Conservation (phyloP, 805 yeast species). For the Candida xyloterini region DNA sequence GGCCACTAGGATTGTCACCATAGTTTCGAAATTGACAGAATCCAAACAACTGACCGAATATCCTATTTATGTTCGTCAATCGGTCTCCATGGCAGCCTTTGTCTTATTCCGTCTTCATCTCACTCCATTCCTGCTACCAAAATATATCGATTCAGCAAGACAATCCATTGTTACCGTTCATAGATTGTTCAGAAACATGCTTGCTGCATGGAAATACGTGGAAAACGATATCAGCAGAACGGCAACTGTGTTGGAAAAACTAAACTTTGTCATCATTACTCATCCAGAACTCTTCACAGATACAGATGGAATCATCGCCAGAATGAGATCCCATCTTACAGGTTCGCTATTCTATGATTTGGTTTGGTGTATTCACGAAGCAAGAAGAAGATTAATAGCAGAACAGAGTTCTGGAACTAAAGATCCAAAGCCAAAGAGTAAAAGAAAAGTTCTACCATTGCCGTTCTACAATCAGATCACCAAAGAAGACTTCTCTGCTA, state of each 20-base stretch:
- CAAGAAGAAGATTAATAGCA: conserved; percentile 65
- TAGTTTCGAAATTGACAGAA: conserved; percentile 69
- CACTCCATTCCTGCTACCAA: conserved; percentile 68
- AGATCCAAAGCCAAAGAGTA: conserved; percentile 12
- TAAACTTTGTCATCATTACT: conserved; percentile 81
- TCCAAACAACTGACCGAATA: conserved; percentile 70
- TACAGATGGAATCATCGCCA: conserved; percentile 70
- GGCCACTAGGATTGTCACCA: conserved; percentile 78
- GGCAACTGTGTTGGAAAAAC: conserved; percentile 84
- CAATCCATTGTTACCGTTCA: conserved; percentile 94
- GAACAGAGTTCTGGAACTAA: conserved; percentile 32
- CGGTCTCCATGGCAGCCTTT: conserved; percentile 78
- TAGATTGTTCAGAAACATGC: conserved; percentile 78
- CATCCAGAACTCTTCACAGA: conserved; percentile 80
- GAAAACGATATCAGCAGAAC: conserved; percentile 89
- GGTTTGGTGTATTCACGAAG: conserved; percentile 94
- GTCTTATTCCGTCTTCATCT: conserved; percentile 77
- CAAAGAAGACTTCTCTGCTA: conserved; percentile 81
- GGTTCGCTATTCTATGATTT: conserved; percentile 89
- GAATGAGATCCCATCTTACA: conserved; percentile 90
- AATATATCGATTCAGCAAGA: conserved; percentile 81
- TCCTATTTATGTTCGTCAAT: conserved; percentile 83
- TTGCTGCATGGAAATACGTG: conserved; percentile 88
- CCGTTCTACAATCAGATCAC: conserved; percentile 91
- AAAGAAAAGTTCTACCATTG: conserved; percentile 57